Percentiles rank a stretch among this genome's conserved stretches.
Conservation (phyloP, 78 protist species). For the Cavenderia fasciculata region DNA sequence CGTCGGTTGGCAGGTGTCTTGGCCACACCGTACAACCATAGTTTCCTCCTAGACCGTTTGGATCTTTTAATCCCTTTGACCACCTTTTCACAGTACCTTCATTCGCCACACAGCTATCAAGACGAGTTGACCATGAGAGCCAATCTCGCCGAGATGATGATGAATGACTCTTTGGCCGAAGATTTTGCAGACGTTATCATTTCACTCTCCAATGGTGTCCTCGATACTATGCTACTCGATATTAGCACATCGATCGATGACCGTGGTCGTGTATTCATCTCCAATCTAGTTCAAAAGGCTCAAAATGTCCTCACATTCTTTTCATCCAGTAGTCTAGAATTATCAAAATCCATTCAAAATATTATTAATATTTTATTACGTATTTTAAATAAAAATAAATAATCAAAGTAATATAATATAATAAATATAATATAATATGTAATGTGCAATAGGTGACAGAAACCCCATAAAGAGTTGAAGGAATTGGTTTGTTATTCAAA, state of each 20-base stretch:
- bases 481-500: too few species aligned
- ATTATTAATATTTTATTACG: neutral
- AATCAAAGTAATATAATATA: too few species aligned
- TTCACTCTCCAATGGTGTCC: conserved; percentile 41
- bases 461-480: too few species aligned
- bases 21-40: conserved; percentile 49
- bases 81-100: conserved; percentile 41
- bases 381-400: too few species aligned
- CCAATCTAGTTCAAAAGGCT: neutral
- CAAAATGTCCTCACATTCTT: neutral
- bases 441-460: too few species aligned
- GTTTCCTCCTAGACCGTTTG: conserved; percentile 10
- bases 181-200: conserved; percentile 38
- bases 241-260: neutral
- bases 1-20: conserved; percentile 19
- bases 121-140: conserved; percentile 46
- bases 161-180: conserved; percentile 26
- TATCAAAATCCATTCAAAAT: neutral
- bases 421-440: too few species aligned
- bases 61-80: neutral
- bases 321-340: neutral
- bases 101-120: conserved; percentile 41
- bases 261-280: conserved; percentile 12
- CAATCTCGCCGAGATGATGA: neutral
- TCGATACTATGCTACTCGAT: neutral